A percentile compares a stretch with the other conserved stretches of the same genome.
These are phyloP conservation scores for Lodderomyces oxycetoniae DNA, from an alignment of 1,139 yeast species.

Conservation along the genomic window DNA sequence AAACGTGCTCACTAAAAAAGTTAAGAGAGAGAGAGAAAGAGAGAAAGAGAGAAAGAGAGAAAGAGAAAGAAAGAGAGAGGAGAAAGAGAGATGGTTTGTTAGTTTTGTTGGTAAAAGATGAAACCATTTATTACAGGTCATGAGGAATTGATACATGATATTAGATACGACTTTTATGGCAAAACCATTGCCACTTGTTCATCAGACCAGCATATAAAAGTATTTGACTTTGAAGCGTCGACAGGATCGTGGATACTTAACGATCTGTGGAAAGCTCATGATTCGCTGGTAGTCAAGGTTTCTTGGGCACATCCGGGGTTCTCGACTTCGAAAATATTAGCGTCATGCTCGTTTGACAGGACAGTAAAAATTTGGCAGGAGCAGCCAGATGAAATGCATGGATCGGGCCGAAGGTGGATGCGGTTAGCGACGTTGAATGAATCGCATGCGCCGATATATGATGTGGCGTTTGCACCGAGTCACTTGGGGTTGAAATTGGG, in stretches of 20 bases:
- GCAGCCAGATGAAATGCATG: constrained; percentile 68
- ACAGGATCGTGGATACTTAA: constrained; percentile 67
- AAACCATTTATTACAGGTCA: constrained; percentile 83
- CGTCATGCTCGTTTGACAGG: constrained; percentile 86
- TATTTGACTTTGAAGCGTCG: constrained; percentile 63
- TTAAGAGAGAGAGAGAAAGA: constrained; percentile 2
- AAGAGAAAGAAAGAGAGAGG: constrained; percentile 1
- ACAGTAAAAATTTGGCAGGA: constrained; percentile 92
- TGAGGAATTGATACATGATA: constrained; percentile 85
- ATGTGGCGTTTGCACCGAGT: constrained; percentile 83
- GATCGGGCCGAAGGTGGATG: constrained; percentile 80
- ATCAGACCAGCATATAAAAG: constrained; percentile 86
- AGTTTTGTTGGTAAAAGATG: constrained; percentile 18
- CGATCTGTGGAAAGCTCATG: constrained; percentile 95
- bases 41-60: constrained; percentile 3
- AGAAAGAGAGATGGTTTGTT: background rate
- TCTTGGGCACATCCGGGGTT: constrained; percentile 95
- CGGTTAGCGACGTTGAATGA: constrained; percentile 73
- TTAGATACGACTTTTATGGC: constrained; percentile 87
- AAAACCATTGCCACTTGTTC: constrained; percentile 87
- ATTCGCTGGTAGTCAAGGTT: constrained; percentile 74
- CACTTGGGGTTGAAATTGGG: constrained; percentile 82
- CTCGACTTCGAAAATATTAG: constrained; percentile 67
- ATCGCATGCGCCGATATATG: constrained; percentile 84
- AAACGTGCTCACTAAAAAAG: constrained; percentile 2